phyloP scores from a whole-genome alignment of 2,329 filamentous ascomycete species.

The Ascochyta fabae region DNA sequence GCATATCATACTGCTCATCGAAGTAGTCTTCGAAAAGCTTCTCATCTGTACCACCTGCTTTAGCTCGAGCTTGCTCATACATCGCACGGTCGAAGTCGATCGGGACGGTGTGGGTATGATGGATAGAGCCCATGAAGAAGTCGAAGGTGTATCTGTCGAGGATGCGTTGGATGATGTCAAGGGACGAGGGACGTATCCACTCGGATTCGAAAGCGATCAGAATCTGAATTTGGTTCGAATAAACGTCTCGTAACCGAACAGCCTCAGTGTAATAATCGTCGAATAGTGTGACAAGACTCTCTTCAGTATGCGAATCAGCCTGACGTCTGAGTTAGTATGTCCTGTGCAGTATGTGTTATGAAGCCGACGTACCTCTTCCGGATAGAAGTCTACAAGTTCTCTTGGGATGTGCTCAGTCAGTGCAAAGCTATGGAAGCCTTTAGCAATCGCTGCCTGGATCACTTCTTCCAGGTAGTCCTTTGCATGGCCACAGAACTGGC shows the following conservation, averaged over 20 bases:
- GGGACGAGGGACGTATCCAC: conserved; percentile 78
- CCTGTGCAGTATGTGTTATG: neutral
- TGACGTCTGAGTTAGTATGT: conserved; percentile 21
- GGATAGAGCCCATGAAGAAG: conserved; percentile 91
- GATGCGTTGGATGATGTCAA: conserved; percentile 65
- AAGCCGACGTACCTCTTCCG: conserved; percentile 73
- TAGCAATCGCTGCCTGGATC: conserved; percentile 76
- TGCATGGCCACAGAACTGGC: conserved; percentile 92
- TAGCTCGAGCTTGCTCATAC: conserved; percentile 68
- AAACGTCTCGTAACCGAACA: conserved; percentile 71
- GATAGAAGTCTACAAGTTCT: conserved; percentile 80
- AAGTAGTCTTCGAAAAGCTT: conserved; percentile 83
- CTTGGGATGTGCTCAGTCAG: conserved; percentile 97
- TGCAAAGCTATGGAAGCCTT: conserved; percentile 82
- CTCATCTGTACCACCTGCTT: conserved; percentile 64
- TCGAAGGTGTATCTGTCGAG: conserved; percentile 71
- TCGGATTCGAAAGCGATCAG: conserved; percentile 92
- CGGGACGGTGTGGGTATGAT: conserved; percentile 84
- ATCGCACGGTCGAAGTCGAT: conserved; percentile 81
- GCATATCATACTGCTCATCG: conserved; percentile 84
- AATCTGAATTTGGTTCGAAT: conserved; percentile 74
- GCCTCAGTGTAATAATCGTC: conserved; percentile 79
- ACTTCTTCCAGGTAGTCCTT: conserved; percentile 84
- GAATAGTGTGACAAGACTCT: conserved; percentile 58
- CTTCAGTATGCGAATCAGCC: conserved; percentile 36